Base-by-base conservation (phyloP, 306 rosid species). In the Ziziphus jujuba region DNA sequence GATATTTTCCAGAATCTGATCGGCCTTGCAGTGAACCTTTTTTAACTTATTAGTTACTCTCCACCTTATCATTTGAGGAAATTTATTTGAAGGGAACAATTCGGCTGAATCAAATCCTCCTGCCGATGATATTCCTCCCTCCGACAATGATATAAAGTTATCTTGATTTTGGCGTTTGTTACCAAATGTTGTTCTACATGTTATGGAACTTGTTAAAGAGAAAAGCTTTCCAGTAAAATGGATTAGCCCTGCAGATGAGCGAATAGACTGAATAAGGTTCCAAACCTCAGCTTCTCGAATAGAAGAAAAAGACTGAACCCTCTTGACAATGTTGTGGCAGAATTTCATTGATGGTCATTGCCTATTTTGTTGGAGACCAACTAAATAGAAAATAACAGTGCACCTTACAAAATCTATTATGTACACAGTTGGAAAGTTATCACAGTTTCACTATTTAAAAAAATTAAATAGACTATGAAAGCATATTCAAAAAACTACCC, bases 201-300 rank as follows among this genome's bases (percentile, higher is more conserved):
- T 66, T 14, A 70, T 20, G 10, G 25, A 58, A 20, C 67, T 51
- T 24, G 51, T 5, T 8, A 52, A 22, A 13, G 34, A 44, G 69
- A 43, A 43, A 54, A 77, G 44, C 38, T 4, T 28, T 9, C 20
- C 45, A 34, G 69, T 52, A 12, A 80, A 24, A 57, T 84, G 34
- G 56, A 84, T 14, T 1, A 71, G 10, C 31, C 31, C 64, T 23
- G 71, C 10, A 25, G 68, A 75, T 16, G 14, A 4, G 2, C 20
- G 67, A 64, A 79, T 61, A 21, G 78, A 56, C 49, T 53, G 34
- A 3, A 76, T 25, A 36, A 79, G 67, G 11, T 79, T 83, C 6
- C 65, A 22, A 7, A 77, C 79, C 56, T 80, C 85, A 8, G 74
- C 79, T 67, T 80, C 74, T 49, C 88, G 33, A 13, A 84, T 22